Evolutionary conservation across 2,329 filamentous ascomycete genomes (phyloP).

Genomic region (Mariannaea sp.): DNA sequence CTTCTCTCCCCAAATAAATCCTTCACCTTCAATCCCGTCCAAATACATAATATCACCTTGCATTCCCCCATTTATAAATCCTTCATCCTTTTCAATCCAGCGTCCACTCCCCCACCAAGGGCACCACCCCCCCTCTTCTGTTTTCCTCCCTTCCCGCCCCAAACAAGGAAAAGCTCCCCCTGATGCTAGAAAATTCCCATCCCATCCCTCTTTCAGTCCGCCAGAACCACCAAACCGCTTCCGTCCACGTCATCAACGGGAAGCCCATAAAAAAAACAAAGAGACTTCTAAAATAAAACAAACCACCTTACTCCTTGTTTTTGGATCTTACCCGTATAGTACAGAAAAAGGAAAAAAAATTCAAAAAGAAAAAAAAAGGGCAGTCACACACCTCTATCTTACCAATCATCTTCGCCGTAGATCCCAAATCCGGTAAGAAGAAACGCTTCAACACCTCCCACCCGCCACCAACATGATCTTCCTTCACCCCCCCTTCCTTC

Average conservation of each 20-base stretch:
- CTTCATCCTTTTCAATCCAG: slow-evolving; percentile 35
- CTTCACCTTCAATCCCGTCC: too few relatives aligned
- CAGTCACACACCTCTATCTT: slow-evolving; percentile 1
- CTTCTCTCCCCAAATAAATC: not conserved
- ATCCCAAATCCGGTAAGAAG: slow-evolving; percentile 14
- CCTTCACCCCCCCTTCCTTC: too few relatives aligned
- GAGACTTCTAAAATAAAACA: slow-evolving; percentile 2
- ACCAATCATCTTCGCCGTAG: slow-evolving; percentile 15
- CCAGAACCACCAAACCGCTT: slow-evolving; percentile 19
- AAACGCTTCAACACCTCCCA: not conserved
- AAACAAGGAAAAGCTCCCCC: slow-evolving; percentile 32
- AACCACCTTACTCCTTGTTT: slow-evolving; percentile 1
- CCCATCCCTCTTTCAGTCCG: slow-evolving; percentile 4
- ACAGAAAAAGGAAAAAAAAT: slow-evolving; percentile 4
- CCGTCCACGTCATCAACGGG: slow-evolving; percentile 15
- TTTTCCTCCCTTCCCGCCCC: too few relatives aligned
- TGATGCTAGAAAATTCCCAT: not conserved
- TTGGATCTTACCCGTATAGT: not conserved
- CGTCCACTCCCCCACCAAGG: slow-evolving; percentile 18
- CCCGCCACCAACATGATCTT: slow-evolving; percentile 11
- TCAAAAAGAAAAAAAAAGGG: not conserved
- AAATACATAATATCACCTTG: too few relatives aligned
- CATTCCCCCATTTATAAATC: too few relatives aligned
- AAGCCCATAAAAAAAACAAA: slow-evolving; percentile 16
- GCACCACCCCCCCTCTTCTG: too few relatives aligned